phyloP scores from a whole-genome alignment of 305 asterid genomes.

The Fraxinus latifolia region DNA sequence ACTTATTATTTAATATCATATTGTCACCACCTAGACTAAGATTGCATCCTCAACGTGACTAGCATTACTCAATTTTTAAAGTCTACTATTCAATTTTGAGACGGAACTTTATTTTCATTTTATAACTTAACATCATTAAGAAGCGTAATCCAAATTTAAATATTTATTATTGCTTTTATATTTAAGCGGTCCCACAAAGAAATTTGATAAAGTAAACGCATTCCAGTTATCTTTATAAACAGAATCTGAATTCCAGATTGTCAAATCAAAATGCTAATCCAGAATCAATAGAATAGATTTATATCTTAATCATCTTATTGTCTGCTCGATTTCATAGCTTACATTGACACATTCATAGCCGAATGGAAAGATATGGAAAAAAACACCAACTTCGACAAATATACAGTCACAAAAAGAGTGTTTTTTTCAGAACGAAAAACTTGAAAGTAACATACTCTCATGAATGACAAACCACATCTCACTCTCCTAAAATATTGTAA shows the following conservation, averaged over 20 bases:
- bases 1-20: too few species aligned
- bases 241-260: neutral
- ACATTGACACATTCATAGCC: neutral
- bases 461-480: constrained; percentile 1
- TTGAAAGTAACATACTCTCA: neutral
- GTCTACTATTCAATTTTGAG: neutral
- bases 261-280: neutral
- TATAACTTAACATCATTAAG: too few species aligned
- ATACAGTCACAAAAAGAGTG: neutral
- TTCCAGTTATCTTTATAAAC: neutral
- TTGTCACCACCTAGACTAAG: too few species aligned
- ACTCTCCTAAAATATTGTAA: neutral
- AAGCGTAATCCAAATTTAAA: neutral
- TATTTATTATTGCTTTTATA: too few species aligned
- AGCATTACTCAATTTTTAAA: neutral
- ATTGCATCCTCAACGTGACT: too few species aligned
- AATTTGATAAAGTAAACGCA: neutral
- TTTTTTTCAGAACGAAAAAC: constrained; percentile 12
- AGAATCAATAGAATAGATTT: neutral
- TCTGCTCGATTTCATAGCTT: neutral
- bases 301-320: neutral
- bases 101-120: neutral
- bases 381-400: neutral
- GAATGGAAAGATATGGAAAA: neutral
- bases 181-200: too few species aligned